Conservation (phyloP, 1,139 yeast species). For the Lodderomyces jiufengensis region DNA sequence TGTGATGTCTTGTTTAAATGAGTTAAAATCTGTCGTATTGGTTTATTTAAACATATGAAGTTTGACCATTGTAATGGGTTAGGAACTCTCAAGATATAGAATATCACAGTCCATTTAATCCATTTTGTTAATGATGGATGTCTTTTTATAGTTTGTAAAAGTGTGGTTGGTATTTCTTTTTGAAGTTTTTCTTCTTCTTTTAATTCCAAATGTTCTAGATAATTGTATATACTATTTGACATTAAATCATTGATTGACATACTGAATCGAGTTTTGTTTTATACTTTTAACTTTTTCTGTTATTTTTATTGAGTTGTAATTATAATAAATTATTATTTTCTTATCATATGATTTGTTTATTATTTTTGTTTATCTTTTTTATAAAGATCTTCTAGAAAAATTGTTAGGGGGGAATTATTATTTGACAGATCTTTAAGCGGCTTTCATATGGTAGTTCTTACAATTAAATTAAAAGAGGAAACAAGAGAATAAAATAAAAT, state of each 20-base stretch:
- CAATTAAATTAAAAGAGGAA: too few species aligned
- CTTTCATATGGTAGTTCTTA: too few species aligned
- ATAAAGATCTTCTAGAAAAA: too few species aligned
- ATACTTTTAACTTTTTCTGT: too few species aligned
- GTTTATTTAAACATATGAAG: slow-evolving; percentile 33
- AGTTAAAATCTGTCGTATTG: slow-evolving; percentile 17
- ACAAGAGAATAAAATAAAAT: too few species aligned
- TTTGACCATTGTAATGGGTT: slow-evolving; percentile 31
- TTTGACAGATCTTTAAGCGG: too few species aligned
- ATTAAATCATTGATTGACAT: slow-evolving; percentile 1
- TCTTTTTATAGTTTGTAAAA: neutral
- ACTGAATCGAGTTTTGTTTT: too few species aligned
- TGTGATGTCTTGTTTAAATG: neutral
- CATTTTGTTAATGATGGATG: slow-evolving; percentile 18
- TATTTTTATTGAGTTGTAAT: too few species aligned
- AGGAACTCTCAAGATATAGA: slow-evolving; percentile 23
- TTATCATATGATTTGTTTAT: too few species aligned
- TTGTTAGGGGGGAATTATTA: too few species aligned
- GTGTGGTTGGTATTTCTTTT: neutral
- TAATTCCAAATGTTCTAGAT: neutral
- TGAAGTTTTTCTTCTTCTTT: neutral
- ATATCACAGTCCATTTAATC: slow-evolving; percentile 29
- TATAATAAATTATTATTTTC: too few species aligned
- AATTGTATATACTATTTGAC: slow-evolving; percentile 6
- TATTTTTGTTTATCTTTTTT: too few species aligned